phyloP scores from a whole-genome alignment of 805 yeast species.

The Metschnikowia gelsemii region DNA sequence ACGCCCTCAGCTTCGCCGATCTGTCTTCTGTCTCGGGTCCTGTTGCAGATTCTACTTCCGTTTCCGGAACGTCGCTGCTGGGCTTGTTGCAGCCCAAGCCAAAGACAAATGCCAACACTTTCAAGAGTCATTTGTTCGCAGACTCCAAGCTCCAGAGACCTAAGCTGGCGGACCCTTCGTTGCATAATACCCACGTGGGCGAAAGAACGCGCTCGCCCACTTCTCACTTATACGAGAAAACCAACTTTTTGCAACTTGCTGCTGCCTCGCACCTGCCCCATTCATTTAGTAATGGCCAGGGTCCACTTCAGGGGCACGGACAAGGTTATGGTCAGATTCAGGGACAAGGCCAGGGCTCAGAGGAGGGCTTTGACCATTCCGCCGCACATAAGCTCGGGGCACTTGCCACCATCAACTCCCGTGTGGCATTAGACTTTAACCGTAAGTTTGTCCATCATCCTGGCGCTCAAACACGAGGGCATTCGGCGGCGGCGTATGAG shows the following conservation, averaged over 20 bases:
- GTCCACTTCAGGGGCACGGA: too few species aligned
- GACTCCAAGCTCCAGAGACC: conserved; percentile 22
- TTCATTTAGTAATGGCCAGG: conserved; percentile 8
- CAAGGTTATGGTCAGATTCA: not conserved
- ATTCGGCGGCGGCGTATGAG: conserved; percentile 22
- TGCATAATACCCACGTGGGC: conserved; percentile 18
- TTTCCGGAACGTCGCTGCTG: not conserved
- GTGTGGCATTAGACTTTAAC: conserved; percentile 48
- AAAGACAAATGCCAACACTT: conserved; percentile 16
- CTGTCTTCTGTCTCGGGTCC: not conserved
- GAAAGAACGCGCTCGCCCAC: conserved; percentile 43
- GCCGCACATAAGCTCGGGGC: conserved; percentile 63
- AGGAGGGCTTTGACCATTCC: conserved; percentile 28
- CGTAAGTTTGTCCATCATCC: conserved; percentile 25
- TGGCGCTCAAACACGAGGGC: conserved; percentile 6
- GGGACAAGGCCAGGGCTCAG: not conserved
- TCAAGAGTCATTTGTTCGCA: conserved; percentile 19
- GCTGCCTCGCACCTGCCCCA: conserved; percentile 24
- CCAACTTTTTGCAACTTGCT: conserved; percentile 41
- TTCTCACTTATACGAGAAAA: conserved; percentile 43
- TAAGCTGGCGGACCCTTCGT: conserved; percentile 23
- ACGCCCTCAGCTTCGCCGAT: conserved; percentile 15
- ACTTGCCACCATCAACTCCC: conserved; percentile 58
- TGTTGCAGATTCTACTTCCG: not conserved
- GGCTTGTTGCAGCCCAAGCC: conserved; percentile 20